Conservation (phyloP, 441 rosid genomes). For the Pelargonium myrrhifolium region DNA sequence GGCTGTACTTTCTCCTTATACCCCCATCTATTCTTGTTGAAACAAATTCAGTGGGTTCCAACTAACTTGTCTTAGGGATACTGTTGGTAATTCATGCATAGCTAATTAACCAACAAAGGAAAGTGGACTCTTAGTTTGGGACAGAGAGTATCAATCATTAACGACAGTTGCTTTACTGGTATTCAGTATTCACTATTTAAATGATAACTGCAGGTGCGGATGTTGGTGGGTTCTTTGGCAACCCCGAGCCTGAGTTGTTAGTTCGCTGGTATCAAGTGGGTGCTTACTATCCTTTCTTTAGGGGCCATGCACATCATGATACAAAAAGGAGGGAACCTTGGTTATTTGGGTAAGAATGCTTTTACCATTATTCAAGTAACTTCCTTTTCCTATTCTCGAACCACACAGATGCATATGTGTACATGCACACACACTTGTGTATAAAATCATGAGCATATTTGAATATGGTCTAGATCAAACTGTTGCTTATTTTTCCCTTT, state of each 20-base stretch:
- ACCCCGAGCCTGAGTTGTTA: conserved; percentile 81
- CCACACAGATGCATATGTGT: neutral
- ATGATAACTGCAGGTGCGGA: conserved; percentile 66
- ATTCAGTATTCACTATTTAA: conserved; percentile 15
- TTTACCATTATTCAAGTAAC: conserved; percentile 14
- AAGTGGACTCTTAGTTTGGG: too few relatives aligned
- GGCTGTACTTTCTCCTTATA: too few relatives aligned
- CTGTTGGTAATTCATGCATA: too few relatives aligned
- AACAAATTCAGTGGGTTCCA: too few relatives aligned
- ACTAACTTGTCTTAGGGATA: too few relatives aligned
- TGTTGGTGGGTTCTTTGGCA: conserved; percentile 95
- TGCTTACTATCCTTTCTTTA: conserved; percentile 95
- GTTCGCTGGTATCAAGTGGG: conserved; percentile 99
- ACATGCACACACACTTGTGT: neutral
- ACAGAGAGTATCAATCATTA: neutral
- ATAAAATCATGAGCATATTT: neutral
- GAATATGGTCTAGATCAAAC: neutral
- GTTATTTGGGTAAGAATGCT: conserved; percentile 73
- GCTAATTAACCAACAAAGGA: too few relatives aligned
- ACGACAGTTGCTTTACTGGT: neutral
- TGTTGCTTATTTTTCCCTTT: neutral
- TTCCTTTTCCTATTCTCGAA: neutral
- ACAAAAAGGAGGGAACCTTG: conserved; percentile 98
- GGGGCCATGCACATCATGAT: conserved; percentile 98
- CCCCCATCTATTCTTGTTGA: too few relatives aligned